Base-by-base conservation (phyloP, 306 rosid species). In the Rosa chinensis region DNA sequence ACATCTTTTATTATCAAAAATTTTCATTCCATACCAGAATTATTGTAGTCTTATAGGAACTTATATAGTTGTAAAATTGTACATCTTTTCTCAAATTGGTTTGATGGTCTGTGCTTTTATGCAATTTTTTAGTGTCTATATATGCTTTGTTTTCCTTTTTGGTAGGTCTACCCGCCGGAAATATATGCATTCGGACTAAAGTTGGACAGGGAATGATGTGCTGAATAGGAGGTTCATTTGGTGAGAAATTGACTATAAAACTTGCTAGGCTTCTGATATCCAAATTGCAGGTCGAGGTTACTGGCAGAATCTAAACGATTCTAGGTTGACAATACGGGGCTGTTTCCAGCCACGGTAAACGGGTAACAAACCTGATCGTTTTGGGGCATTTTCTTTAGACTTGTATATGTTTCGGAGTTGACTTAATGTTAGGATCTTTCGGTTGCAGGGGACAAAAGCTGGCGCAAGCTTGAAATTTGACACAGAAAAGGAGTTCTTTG, bases 131-230 rank as follows among this genome's bases (percentile, higher is more conserved):
- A n/a, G 11, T 56, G 32, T 20, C 63, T 56, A 9, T 56, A 25
- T 25, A 25, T 25, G 32, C 5, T 16, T 20, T 55, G 2, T 23
- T 56, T 47, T 32, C 40, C 2, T 25, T 64, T 80, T 78, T 81
- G 77, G 69, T 79, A 92, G 99, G 99, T 91, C 6, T 94, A 84
- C 81, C 97, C 99, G 0, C 85, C 89, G 72, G 95, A 91, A 44
- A 94, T 92, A 78, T 87, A 89, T 86, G 97, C 97, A n/a, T 94
- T 89, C 71, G 99, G 97, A 70, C 89, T 94, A 49, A 55, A 71
- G 90, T 48, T 94, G 97, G 97, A 94, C 99, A 0, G 99, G 97
- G 83, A 94, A 94, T 77, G 99, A 94, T 81, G 99, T 91, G 43
- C 72, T 94, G 66, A 92, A 94, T 74, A 88, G 99, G 84, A 89